Evolutionary conservation across 345 rosid species (phyloP).

Genomic region (Linum trigynum): DNA sequence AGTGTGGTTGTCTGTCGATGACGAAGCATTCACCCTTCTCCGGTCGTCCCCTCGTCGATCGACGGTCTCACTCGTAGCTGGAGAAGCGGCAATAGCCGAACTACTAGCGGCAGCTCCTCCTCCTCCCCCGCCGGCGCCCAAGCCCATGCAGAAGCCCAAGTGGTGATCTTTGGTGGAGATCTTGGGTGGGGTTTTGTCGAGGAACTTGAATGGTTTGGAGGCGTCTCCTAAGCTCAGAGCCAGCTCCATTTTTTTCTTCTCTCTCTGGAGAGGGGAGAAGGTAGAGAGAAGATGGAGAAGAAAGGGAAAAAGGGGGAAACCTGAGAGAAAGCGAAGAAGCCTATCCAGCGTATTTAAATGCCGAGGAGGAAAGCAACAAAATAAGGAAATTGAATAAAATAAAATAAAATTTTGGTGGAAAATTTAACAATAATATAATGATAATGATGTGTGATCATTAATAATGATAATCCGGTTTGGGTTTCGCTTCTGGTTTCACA

Average conservation of each 20-base stretch:
- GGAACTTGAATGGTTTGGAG: slow-evolving; percentile 53
- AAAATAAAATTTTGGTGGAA: background rate
- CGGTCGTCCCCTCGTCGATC: slow-evolving; percentile 4
- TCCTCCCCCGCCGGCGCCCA: slow-evolving; percentile 13
- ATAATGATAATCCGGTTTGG: too few species aligned
- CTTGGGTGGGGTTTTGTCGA: slow-evolving; percentile 34
- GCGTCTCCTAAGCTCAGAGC: slow-evolving; percentile 78
- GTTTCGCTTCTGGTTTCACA: too few species aligned
- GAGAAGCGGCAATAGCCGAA: background rate
- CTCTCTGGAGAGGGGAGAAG: background rate
- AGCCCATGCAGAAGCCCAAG: slow-evolving; percentile 56
- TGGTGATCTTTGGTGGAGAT: slow-evolving; percentile 30
- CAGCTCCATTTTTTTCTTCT: slow-evolving; percentile 48
- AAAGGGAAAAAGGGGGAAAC: background rate
- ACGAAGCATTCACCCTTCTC: slow-evolving; percentile 11
- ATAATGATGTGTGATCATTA: too few species aligned
- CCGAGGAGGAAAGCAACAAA: background rate
- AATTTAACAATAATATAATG: background rate
- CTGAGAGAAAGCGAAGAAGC: slow-evolving; percentile 8
- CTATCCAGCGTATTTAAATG: background rate
- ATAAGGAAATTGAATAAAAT: background rate
- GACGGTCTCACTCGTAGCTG: background rate
- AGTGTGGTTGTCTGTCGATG: slow-evolving; percentile 29
- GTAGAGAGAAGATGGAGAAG: background rate
- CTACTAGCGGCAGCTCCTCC: slow-evolving; percentile 3